Evolutionary conservation across 805 yeast genomes (phyloP), one percentile per base, ranked within the genome.

Genomic region (Nakazawaea wyomingensis): DNA sequence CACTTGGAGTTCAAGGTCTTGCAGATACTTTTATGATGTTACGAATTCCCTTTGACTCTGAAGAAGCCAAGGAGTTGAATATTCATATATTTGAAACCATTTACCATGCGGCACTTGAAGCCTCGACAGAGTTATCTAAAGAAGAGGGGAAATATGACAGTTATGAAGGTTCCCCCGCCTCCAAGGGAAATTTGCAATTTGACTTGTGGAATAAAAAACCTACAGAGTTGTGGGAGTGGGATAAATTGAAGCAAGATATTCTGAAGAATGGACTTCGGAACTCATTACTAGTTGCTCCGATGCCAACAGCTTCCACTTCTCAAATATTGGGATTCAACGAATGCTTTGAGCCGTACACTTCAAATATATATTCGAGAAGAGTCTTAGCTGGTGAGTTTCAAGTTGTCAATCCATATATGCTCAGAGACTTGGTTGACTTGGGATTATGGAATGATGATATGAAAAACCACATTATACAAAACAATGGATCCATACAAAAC

Each of bases 221-320:
- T 39, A 65, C 80, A 36, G 76, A 71, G 49, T 63, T 76, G 56
- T 76, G 68, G 67, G 78, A 75, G 52, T 76, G 82, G 82, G 80
- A 74, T 51, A 41, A 62, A n/a, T 62, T 76, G 52, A 76, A 75
- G 60, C 68, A 63, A 48, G 62, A 66, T 45, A 61, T 76, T 54
- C 67, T 68, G 40, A 64, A 66, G 49, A 65, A 69, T 54, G 82
- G 82, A 36, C 53, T 76, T 36, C 69, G 82, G 62, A 76, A 76
- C 62, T 76, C 82, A 29, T 65, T 76, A 50, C 68, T 76, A 50
- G 80, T 76, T 48, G 82, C 82, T 1, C 81, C 81, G 48, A 76
- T 76, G 82, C 82, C 82, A 34, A 76, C 82, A 46, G 82, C 82
- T n/a, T 76, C 82, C 19, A 76, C 82, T 4, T 76, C 82, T 8